A percentile compares a stretch with the other conserved stretches of the same genome.
These are phyloP conservation scores for Eucalyptus sp. DNA, from an alignment of 345 rosid species.

Conservation along the genomic window DNA sequence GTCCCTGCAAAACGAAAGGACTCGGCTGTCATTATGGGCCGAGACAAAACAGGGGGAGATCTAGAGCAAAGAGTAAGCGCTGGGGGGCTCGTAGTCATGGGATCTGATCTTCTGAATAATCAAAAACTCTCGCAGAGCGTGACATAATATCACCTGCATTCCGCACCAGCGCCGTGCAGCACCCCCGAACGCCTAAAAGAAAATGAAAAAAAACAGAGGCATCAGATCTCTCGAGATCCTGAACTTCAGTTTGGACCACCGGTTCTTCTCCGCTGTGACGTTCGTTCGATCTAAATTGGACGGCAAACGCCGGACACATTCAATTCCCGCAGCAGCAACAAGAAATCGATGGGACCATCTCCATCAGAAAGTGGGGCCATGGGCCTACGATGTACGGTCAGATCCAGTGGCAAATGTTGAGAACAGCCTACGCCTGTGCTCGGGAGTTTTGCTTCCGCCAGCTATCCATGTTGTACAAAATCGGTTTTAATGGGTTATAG, in stretches of 20 bases:
- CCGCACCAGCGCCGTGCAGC: not conserved
- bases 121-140: not conserved
- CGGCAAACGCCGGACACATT: not conserved
- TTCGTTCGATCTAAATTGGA: not conserved
- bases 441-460: not conserved
- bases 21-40: not conserved
- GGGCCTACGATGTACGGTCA: not conserved
- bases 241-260: not conserved
- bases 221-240: not conserved
- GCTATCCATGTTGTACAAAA: not conserved
- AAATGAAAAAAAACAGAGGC: not conserved
- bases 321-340: not conserved
- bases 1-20: not conserved
- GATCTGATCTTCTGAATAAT: not conserved
- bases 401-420: not conserved
- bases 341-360: not conserved
- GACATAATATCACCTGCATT: not conserved
- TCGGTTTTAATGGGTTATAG: not conserved
- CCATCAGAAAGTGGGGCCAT: not conserved
- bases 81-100: not conserved
- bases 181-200: not conserved
- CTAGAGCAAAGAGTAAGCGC: not conserved
- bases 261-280: not conserved
- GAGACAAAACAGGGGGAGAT: not conserved
- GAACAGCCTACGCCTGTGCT: not conserved